Evolutionary conservation across 371 early-diverging fungal genomes (phyloP).

Genomic region (Mucor sp.): DNA sequence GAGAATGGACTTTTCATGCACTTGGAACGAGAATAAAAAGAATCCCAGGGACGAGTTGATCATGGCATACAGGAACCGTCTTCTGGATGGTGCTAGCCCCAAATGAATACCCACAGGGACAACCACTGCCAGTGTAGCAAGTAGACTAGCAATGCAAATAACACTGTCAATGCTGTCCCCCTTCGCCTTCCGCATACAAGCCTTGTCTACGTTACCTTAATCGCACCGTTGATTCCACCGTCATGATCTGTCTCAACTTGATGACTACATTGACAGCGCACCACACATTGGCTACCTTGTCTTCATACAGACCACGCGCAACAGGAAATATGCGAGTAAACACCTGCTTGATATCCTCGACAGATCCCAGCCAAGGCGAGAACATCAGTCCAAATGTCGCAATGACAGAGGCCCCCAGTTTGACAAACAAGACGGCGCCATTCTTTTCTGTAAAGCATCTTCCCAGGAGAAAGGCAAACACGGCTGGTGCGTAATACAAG

Average conservation of each 20-base stretch:
- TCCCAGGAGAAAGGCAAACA: conserved; percentile 87
- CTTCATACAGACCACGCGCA: conserved; percentile 93
- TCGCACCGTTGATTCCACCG: conserved; percentile 60
- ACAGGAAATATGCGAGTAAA: conserved; percentile 89
- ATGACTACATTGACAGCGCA: conserved; percentile 86
- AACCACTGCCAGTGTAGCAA: conserved; percentile 67
- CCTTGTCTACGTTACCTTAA: conserved; percentile 57
- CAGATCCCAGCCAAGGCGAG: conserved; percentile 67
- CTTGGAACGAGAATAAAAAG: conserved; percentile 95
- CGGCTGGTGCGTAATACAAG: conserved; percentile 87
- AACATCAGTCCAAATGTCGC: conserved; percentile 68
- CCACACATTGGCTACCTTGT: conserved; percentile 98
- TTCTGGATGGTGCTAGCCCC: conserved; percentile 52
- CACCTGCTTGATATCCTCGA: conserved; percentile 76
- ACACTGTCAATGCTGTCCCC: too few relatives aligned
- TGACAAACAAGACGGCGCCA: conserved; percentile 60
- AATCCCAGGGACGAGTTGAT: conserved; percentile 81
- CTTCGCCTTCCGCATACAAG: background rate
- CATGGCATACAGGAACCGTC: conserved; percentile 69
- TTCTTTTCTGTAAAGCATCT: conserved; percentile 58
- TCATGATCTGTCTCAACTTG: conserved; percentile 75
- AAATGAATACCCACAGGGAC: conserved; percentile 71
- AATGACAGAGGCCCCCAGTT: conserved; percentile 77
- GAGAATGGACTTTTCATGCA: conserved; percentile 96
- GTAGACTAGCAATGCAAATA: conserved; percentile 47